Percentiles rank a stretch among this genome's conserved stretches.
Evolutionary conservation across 1,284 basidiomycete species (phyloP).

Genomic region (Xanthoconium separans): DNA sequence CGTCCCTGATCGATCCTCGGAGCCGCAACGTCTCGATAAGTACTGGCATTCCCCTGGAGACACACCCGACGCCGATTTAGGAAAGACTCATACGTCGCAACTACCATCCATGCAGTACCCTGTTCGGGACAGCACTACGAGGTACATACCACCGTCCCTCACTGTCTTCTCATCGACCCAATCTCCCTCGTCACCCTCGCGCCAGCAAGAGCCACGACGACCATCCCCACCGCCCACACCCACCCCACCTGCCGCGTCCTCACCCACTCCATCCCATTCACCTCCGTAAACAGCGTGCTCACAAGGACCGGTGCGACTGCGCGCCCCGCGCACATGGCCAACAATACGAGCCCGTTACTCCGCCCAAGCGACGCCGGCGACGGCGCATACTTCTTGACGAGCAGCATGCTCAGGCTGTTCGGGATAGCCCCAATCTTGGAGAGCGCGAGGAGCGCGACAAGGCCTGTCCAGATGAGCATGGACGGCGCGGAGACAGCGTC

Average conservation of each 20-base stretch:
- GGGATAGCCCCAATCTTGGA: slow-evolving; percentile 21
- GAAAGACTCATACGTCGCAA: too few relatives aligned
- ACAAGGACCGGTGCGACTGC: slow-evolving; percentile 17
- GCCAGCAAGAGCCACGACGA: slow-evolving; percentile 7
- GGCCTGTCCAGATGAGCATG: slow-evolving; percentile 12
- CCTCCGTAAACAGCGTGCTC: slow-evolving; percentile 19
- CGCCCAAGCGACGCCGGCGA: slow-evolving; percentile 14
- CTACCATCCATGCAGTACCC: too few relatives aligned
- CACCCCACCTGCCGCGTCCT: slow-evolving; percentile 9
- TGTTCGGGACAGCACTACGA: too few relatives aligned
- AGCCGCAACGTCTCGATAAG: too few relatives aligned
- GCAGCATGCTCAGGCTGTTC: slow-evolving; percentile 19
- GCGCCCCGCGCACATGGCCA: slow-evolving; percentile 23
- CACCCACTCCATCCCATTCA: slow-evolving; percentile 22
- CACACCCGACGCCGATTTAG: too few relatives aligned
- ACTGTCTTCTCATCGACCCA: neutral
- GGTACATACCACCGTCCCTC: too few relatives aligned
- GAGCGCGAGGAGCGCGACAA: slow-evolving; percentile 14
- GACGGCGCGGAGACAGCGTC: neutral
- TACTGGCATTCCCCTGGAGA: too few relatives aligned
- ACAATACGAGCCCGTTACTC: slow-evolving; percentile 23
- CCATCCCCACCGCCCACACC: slow-evolving; percentile 22
- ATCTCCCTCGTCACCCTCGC: slow-evolving; percentile 19
- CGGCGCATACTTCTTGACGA: slow-evolving; percentile 18
- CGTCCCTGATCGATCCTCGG: too few relatives aligned